Evolutionary conservation across 2,329 filamentous ascomycete species (phyloP).

Genomic region (Sporothrix humicola): DNA sequence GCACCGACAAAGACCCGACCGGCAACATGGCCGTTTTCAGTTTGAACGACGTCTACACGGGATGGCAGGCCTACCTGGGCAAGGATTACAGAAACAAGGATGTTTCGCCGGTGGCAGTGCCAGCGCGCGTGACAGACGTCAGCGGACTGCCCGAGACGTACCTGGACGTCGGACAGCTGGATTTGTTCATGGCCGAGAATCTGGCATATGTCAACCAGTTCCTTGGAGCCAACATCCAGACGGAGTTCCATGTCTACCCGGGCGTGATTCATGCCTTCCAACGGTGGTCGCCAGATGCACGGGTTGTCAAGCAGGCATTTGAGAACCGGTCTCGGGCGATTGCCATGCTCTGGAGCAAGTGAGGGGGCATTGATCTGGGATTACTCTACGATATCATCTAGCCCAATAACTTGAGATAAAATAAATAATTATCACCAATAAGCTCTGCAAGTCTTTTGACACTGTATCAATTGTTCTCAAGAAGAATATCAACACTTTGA

Average conservation of each 20-base stretch:
- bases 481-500: no score
- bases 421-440: no score
- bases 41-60: not conserved
- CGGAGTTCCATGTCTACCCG: conserved; percentile 17
- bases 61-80: not conserved
- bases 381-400: no score
- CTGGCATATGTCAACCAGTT: conserved; percentile 2
- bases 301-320: not conserved
- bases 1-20: not conserved
- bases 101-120: not conserved
- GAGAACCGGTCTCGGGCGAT: conserved; percentile 3
- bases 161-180: conserved; percentile 10
- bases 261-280: conserved; percentile 24
- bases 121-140: not conserved
- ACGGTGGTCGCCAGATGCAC: not conserved
- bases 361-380: no score
- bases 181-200: conserved; percentile 5
- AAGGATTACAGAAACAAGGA: not conserved
- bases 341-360: not conserved
- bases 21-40: not conserved
- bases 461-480: no score
- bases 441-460: no score
- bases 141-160: not conserved
- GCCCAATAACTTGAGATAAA: no score
- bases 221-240: not conserved